A percentile compares a stretch with the other conserved stretches of the same genome.
Conservation (phyloP, 441 rosid species). For the Aleurites moluccanus region DNA sequence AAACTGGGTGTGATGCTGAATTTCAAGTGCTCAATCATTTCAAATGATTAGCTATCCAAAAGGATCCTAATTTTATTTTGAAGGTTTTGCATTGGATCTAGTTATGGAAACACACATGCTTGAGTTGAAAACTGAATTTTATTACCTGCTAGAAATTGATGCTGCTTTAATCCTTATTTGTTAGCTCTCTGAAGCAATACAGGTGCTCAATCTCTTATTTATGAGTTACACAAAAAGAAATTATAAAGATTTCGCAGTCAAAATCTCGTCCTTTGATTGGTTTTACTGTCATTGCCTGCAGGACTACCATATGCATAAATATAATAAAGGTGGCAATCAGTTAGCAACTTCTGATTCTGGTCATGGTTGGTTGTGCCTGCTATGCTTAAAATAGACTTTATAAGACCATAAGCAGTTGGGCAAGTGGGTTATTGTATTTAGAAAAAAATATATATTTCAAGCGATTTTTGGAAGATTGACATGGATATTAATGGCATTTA, state of each 20-base stretch:
- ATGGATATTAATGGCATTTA: not conserved
- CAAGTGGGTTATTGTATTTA: not conserved
- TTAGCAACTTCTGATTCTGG: not conserved
- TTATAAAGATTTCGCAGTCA: not conserved
- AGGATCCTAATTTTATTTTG: not conserved
- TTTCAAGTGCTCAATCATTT: too few relatives aligned
- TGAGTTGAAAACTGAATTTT: not conserved
- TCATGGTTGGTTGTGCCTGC: not conserved
- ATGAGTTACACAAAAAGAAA: not conserved
- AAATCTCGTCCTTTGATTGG: not conserved
- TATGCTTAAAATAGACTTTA: not conserved
- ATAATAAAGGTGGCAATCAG: not conserved
- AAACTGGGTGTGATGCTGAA: too few relatives aligned
- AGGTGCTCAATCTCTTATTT: not conserved
- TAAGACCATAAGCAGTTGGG: not conserved
- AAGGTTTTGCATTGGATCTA: conserved; percentile 2
- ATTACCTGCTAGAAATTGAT: not conserved
- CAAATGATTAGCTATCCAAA: too few relatives aligned
- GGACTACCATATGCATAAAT: not conserved
- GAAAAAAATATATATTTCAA: not conserved
- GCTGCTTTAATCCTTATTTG: not conserved
- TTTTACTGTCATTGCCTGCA: not conserved
- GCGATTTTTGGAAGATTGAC: not conserved
- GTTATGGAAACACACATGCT: not conserved
- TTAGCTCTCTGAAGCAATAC: not conserved